Evolutionary conservation across 768 basidiomycete species (phyloP), one percentile per base, ranked within the genome.

Genomic region (Podaxis sp.): DNA sequence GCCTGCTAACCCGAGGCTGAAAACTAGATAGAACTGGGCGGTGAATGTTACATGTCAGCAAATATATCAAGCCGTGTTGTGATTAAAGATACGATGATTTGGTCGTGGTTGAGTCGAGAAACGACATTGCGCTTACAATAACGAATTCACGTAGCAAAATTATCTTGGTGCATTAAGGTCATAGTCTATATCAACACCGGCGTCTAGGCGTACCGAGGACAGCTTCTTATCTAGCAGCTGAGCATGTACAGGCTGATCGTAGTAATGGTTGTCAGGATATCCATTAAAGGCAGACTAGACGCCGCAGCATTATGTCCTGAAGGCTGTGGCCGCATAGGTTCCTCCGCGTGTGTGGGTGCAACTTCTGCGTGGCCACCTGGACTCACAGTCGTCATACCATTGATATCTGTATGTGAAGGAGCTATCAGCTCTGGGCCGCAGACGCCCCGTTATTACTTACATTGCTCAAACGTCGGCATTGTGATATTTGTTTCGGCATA

Each of bases 401-500:
- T 50, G 24, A 62, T 62, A 40, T 62, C 61, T 62, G 12, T 3
- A n/a, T 36, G 19, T 33, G n/a, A n/a, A 27, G 11, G 17, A 9
- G 24, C 3, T 38, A 27, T 36, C 12, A 24, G 15, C 3, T 37
- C 13, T 1, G 40, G 11, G n/a, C 29, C 22, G 4, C 17, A 47
- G 53, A n/a, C n/a, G 22, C 24, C 37, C 40, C 9, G 4, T 25
- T 19, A 25, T 58, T 19, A 72, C 79, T 46, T 33, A 85, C 85
- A 84, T 67, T 83, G 74, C 1, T 73, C 69, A 66, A 85, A 86
- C 3, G 74, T 68, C 11, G 80, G 81, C 59, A 77, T 65, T 0
- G 77, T 67, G 55, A 77, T 76, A 63, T 77, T 77, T 8, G 72
- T 68, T 69, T 86, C 86, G 9, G 77, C 73, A 63, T 87, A 87